Evolutionary conservation across 2,329 filamentous ascomycete genomes (phyloP).

Genomic region (Fusarium musae): DNA sequence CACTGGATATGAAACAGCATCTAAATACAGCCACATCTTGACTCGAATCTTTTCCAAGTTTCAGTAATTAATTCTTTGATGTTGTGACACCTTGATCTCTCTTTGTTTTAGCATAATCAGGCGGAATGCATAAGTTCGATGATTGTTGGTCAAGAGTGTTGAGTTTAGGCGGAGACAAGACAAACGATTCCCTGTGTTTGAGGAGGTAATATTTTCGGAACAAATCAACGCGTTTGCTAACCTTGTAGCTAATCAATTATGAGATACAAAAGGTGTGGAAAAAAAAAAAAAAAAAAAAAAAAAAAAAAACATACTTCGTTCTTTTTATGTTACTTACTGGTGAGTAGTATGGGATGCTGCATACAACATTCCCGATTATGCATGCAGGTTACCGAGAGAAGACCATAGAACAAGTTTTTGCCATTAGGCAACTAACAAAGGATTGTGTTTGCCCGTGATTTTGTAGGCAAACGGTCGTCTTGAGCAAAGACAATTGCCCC

Average conservation of each 20-base stretch:
- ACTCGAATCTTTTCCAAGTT: not conserved
- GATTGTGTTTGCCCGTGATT: not conserved
- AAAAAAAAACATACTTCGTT: not conserved
- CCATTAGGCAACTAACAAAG: no score
- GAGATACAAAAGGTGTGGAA: no score
- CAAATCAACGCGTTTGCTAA: no score
- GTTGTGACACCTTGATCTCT: not conserved
- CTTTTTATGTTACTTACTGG: not conserved
- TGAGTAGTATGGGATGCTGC: not conserved
- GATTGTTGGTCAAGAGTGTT: not conserved
- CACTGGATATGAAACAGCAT: not conserved
- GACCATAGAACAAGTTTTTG: not conserved
- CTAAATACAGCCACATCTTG: not conserved
- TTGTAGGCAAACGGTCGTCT: not conserved
- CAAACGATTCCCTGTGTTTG: not conserved
- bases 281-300: no score
- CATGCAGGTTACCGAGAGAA: not conserved
- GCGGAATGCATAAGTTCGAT: not conserved
- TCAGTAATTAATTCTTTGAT: fast-evolving
- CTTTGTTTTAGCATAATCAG: not conserved
- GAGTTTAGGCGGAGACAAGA: not conserved
- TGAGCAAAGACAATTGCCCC: not conserved
- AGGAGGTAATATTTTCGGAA: not conserved
- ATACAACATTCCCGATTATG: not conserved
- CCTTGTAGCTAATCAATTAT: no score